A percentile compares a stretch with the other conserved stretches of the same genome.
These are phyloP conservation scores for Crotalaria pallida DNA, from an alignment of 306 rosid genomes.

Conservation along the genomic window DNA sequence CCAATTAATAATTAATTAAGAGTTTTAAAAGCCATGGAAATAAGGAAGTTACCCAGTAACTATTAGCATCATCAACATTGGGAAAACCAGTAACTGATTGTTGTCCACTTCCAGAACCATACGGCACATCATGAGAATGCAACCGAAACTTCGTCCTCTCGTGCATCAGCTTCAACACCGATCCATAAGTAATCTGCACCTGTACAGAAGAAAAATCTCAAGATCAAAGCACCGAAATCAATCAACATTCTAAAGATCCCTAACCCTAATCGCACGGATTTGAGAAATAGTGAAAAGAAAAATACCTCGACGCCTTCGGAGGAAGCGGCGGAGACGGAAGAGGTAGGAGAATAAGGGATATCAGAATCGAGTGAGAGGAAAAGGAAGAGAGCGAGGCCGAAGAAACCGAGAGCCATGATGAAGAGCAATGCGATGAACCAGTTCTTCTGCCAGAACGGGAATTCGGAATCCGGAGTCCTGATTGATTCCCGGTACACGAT, in stretches of 20 bases:
- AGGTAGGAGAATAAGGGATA: constrained; percentile 35
- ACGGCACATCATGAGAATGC: constrained; percentile 98
- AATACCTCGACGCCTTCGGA: constrained; percentile 93
- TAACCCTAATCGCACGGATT: not conserved
- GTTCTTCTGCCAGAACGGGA: constrained; percentile 82
- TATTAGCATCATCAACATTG: constrained; percentile 77
- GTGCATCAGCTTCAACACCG: constrained; percentile 86
- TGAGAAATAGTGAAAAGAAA: not conserved
- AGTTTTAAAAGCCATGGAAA: not conserved
- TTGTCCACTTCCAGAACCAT: constrained; percentile 99
- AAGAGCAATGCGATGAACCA: constrained; percentile 86
- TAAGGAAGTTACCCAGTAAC: constrained; percentile 76
- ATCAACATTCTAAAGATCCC: not conserved
- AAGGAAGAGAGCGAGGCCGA: constrained; percentile 69
- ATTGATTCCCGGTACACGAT: constrained; percentile 55
- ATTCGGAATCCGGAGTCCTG: constrained; percentile 48
- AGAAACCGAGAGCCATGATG: constrained; percentile 78
- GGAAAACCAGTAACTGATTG: constrained; percentile 96
- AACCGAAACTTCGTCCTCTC: constrained; percentile 82
- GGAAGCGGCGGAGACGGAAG: constrained; percentile 44
- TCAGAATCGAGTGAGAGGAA: constrained; percentile 68
- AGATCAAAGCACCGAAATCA: not conserved
- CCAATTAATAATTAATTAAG: not conserved
- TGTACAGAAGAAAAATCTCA: not conserved
- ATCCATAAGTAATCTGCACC: constrained; percentile 76